Conservation (phyloP, 73 alveolate species). For the Paramecium pentaurelia region DNA sequence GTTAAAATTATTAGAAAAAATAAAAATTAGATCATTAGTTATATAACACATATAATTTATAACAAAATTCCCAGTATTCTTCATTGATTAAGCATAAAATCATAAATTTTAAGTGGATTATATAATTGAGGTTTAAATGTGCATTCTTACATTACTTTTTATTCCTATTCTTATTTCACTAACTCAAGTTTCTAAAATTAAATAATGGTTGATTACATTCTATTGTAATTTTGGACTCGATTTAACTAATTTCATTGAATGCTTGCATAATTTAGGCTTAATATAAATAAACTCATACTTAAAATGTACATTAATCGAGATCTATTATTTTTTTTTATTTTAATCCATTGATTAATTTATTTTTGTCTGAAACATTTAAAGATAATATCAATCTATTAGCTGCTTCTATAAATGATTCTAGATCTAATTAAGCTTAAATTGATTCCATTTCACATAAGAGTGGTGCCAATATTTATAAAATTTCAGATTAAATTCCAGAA, state of each 20-base stretch:
- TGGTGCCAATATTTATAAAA: conserved; percentile 60
- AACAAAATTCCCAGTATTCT: not conserved
- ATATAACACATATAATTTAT: not conserved
- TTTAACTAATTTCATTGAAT: not conserved
- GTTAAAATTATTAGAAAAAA: not conserved
- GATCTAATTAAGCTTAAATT: conserved; percentile 11
- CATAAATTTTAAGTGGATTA: conserved; percentile 14
- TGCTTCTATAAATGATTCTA: conserved; percentile 22
- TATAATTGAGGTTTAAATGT: conserved; percentile 24
- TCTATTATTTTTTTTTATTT: conserved; percentile 1
- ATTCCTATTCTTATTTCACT: not conserved
- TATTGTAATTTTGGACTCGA: not conserved
- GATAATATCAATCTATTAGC: not conserved
- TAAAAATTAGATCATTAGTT: not conserved
- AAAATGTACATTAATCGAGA: conserved; percentile 29
- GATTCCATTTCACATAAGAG: conserved; percentile 66
- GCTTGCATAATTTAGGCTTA: not conserved
- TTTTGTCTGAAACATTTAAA: not conserved
- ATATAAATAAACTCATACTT: not conserved
- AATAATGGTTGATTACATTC: not conserved
- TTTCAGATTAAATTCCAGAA: conserved; percentile 53
- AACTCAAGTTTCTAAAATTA: not conserved
- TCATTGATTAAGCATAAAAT: conserved; percentile 27
- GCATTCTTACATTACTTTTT: not conserved
- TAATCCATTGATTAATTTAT: conserved; percentile 8